Evolutionary conservation across 2,329 filamentous ascomycete species (phyloP), one percentile per base, ranked within the genome.

Genomic region (Neocatenulostroma microsporum): DNA sequence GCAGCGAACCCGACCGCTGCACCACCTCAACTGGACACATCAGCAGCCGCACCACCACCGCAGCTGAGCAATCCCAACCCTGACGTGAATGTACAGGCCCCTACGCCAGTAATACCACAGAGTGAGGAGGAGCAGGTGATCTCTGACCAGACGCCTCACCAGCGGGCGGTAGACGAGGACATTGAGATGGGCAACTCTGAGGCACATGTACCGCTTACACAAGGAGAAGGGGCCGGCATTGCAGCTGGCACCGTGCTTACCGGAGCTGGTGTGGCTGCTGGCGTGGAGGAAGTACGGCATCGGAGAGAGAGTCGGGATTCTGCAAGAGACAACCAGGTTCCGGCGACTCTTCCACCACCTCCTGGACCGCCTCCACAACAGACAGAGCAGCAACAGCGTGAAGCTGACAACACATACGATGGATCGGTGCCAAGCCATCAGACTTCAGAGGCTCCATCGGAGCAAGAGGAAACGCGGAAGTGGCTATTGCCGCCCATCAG

Each of bases 401-500:
- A 39, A 13, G 21, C 39, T 18, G 38, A 44, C 18, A 37, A 37
- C 15, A 43, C 39, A 3, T 36, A 36, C 32, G 46, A 49, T 30
- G 40, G 41, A 15, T 37, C 42, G 33, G 34, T 41, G 37, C 35
- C 33, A 17, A 53, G 48, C 31, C 48, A 62, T 46, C 34, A 53
- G 2, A 40, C 44, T 11, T 53, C 51, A 7, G 34, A 63, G 49
- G 48, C 56, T 15, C 57, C 64, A 29, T 56, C 60, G 8, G 61
- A 65, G 11, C n/a, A n/a, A n/a, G 61, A 65, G 30, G 61, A 73
- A 53, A 64, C 70, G 33, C 76, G 76, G 47, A 79, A 80, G 53
- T 85, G 75, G 64, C 70, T 98, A 23, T 67, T 98, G 37, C 87
- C 87, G n/a, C 80, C 88, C 1, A 75, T 89, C 48, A 72, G 79